Evolutionary conservation across 1,284 basidiomycete genomes (phyloP).

Genomic region (Trichosporon ovoides): DNA sequence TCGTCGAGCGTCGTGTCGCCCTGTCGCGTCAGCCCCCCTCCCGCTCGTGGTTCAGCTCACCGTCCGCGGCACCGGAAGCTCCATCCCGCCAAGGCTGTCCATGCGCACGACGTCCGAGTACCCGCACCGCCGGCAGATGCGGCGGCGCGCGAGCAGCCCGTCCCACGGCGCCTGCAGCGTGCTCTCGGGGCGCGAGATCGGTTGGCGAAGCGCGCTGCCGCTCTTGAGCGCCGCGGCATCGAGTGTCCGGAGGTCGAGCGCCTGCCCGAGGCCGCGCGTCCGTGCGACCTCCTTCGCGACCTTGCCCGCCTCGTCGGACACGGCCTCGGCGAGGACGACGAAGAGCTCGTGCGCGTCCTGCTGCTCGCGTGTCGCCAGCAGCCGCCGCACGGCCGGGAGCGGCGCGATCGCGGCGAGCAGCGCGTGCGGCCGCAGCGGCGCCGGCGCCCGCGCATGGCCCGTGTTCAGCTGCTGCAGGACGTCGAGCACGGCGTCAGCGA

Average conservation of each 20-base stretch:
- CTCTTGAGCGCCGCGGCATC: not conserved
- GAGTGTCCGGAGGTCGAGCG: slow-evolving; percentile 9
- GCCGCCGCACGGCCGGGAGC: slow-evolving; percentile 57
- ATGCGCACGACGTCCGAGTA: slow-evolving; percentile 42
- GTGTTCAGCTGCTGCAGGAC: slow-evolving; percentile 70
- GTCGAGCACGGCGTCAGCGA: slow-evolving; percentile 68
- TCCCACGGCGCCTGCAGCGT: slow-evolving; percentile 44
- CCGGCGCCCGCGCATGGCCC: slow-evolving; percentile 55
- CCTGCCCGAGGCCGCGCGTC: slow-evolving; percentile 21
- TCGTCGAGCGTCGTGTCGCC: slow-evolving; percentile 46
- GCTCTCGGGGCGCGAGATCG: slow-evolving; percentile 3
- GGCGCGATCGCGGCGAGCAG: slow-evolving; percentile 65
- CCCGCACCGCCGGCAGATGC: slow-evolving; percentile 44
- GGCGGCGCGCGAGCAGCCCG: slow-evolving; percentile 43
- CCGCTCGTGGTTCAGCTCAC: slow-evolving; percentile 30
- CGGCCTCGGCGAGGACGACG: slow-evolving; percentile 76
- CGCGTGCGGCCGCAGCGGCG: slow-evolving; percentile 62
- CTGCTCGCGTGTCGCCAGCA: slow-evolving; percentile 79
- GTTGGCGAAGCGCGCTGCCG: not conserved
- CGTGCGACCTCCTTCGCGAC: slow-evolving; percentile 37
- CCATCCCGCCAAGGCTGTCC: slow-evolving; percentile 46
- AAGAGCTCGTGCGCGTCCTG: slow-evolving; percentile 96
- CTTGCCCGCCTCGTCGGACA: slow-evolving; percentile 67
- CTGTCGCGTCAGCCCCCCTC: slow-evolving; percentile 28
- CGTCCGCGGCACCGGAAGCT: slow-evolving; percentile 40